Conservation (phyloP, 2,329 filamentous ascomycete species). For the Botrytis pseudocinerea region DNA sequence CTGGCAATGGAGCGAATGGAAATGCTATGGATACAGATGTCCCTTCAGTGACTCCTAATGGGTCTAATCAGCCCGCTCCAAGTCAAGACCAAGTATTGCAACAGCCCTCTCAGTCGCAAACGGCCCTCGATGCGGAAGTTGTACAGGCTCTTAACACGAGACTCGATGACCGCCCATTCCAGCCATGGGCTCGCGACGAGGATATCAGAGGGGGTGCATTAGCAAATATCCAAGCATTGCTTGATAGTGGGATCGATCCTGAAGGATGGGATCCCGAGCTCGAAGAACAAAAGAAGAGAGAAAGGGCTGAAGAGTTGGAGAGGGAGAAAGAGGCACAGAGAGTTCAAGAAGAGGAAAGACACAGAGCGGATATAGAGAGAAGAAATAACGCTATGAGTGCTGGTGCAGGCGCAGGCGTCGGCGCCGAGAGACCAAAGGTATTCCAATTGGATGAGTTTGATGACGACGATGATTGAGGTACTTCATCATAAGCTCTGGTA, state of each 20-base stretch:
- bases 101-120: slow-evolving; percentile 29
- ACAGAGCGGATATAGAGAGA: slow-evolving; percentile 33
- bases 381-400: slow-evolving; percentile 27
- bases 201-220: slow-evolving; percentile 69
- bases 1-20: slow-evolving; percentile 16
- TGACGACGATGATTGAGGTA: slow-evolving; percentile 42
- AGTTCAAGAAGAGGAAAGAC: slow-evolving; percentile 40
- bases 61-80: neutral
- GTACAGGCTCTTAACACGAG: slow-evolving; percentile 52
- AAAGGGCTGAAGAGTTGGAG: slow-evolving; percentile 39
- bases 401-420: slow-evolving; percentile 23
- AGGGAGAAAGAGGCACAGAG: slow-evolving; percentile 34
- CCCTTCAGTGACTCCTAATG: slow-evolving; percentile 21
- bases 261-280: slow-evolving; percentile 56
- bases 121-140: slow-evolving; percentile 42
- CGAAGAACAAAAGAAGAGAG: slow-evolving; percentile 40
- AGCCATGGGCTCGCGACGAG: slow-evolving; percentile 74
- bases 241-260: slow-evolving; percentile 63
- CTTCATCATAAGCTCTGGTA: neutral
- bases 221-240: slow-evolving; percentile 60
- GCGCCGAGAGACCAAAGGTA: slow-evolving; percentile 41
- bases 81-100: slow-evolving; percentile 28
- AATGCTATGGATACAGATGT: slow-evolving; percentile 31
- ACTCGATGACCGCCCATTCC: slow-evolving; percentile 57
- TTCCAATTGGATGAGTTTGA: slow-evolving; percentile 47